phyloP scores from a whole-genome alignment of 306 rosid genomes.

The Castanospermum australe region DNA sequence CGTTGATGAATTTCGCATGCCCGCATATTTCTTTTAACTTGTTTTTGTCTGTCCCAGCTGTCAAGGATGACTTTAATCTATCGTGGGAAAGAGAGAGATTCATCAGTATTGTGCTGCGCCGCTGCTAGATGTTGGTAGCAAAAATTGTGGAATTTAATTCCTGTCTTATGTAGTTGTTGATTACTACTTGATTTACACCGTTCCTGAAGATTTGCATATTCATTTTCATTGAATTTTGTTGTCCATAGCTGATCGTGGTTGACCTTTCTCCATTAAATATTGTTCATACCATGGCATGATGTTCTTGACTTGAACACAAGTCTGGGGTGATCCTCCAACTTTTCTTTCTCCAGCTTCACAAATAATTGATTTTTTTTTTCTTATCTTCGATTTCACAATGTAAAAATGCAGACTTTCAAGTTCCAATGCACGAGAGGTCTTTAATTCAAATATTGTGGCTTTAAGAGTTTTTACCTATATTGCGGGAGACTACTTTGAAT shows the following conservation, averaged over 20 bases:
- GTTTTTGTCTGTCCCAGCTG: not conserved
- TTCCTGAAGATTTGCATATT: not conserved
- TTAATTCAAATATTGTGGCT: conserved; percentile 8
- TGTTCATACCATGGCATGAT: not conserved
- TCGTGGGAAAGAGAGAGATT: not conserved
- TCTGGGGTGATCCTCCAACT: not conserved
- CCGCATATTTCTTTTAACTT: not conserved
- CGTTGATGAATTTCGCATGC: not conserved
- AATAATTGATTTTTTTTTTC: conserved; percentile 12
- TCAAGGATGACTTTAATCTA: not conserved
- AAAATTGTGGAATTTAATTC: not conserved
- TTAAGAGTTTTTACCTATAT: no score
- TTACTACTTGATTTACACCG: not conserved
- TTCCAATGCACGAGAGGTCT: not conserved
- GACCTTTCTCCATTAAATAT: not conserved
- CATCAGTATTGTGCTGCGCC: not conserved
- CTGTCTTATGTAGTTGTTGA: not conserved
- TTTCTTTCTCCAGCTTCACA: not conserved
- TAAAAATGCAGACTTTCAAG: conserved; percentile 18
- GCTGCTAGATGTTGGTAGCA: not conserved
- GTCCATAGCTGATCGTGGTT: not conserved
- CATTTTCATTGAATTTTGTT: not conserved
- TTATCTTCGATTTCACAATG: conserved; percentile 22
- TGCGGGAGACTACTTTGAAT: no score
- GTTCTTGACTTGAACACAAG: conserved; percentile 34